These are phyloP conservation scores for Sarocladium oryzae DNA, from an alignment of 2,329 filamentous ascomycete species.

Conservation along the genomic window DNA sequence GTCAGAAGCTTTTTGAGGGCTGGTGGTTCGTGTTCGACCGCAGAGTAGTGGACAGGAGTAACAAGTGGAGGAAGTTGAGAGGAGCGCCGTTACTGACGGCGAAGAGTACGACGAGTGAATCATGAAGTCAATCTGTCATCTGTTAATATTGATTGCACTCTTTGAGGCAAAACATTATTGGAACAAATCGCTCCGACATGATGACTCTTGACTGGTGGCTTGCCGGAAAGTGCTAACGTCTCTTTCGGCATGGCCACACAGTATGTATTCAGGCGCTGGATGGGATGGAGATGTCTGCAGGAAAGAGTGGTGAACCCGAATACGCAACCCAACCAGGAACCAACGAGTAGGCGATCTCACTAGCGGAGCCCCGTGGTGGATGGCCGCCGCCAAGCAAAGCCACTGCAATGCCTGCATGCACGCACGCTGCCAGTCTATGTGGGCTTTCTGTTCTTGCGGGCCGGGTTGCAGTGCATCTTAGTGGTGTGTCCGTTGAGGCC, in stretches of 20 bases:
- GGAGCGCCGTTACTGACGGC: conserved; percentile 27
- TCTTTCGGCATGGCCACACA: no score
- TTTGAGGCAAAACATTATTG: no score
- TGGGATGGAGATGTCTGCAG: no score
- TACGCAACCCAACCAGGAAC: background rate
- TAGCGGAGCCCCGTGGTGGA: background rate
- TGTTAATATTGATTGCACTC: no score
- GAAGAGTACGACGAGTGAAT: background rate
- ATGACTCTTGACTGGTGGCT: background rate
- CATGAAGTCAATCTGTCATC: background rate
- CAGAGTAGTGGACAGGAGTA: conserved; percentile 46
- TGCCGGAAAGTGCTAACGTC: background rate
- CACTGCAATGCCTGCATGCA: conserved; percentile 1
- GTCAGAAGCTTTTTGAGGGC: conserved; percentile 48
- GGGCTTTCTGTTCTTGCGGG: background rate
- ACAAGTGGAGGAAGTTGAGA: conserved; percentile 40
- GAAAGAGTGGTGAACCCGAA: conserved; percentile 4
- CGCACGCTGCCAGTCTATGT: background rate
- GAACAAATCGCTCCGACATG: no score
- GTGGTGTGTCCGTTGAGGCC: background rate
- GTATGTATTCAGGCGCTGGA: no score
- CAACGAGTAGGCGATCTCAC: background rate
- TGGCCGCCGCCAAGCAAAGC: conserved; percentile 3
- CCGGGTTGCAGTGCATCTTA: conserved; percentile 4
- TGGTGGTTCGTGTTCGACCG: conserved; percentile 57